Evolutionary conservation across 164 flowering plant genomes (phyloP).

Genomic region (Sedum album): DNA sequence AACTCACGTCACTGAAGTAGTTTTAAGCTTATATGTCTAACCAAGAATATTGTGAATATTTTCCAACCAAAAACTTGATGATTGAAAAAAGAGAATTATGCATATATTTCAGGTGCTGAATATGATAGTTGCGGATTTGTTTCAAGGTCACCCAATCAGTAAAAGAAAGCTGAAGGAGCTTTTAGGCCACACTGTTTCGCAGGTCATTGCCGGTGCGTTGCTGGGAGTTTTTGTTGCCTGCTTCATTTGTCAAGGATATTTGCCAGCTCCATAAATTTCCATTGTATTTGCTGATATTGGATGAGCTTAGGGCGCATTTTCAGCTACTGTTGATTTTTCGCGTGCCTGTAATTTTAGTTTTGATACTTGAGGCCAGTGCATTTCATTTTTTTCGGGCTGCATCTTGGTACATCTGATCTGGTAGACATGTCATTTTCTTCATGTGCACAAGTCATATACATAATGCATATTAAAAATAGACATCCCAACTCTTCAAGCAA

Average conservation of each 20-base stretch:
- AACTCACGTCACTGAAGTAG: not conserved
- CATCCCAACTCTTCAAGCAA: not conserved
- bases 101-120: constrained; percentile 57
- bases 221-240: constrained; percentile 70
- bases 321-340: not conserved
- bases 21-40: not conserved
- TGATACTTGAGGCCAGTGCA: not conserved
- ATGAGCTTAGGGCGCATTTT: not conserved
- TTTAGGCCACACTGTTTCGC: constrained; percentile 92
- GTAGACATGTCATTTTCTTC: not conserved
- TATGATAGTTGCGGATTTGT: constrained; percentile 71
- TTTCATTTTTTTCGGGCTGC: no score
- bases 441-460: no score
- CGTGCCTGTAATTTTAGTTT: not conserved
- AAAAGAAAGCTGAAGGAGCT: constrained; percentile 90
- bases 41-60: not conserved
- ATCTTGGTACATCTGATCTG: no score
- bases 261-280: not conserved
- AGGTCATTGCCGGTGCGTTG: constrained; percentile 86
- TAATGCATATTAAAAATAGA: no score
- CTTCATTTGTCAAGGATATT: constrained; percentile 50
- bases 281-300: not conserved
- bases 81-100: no score
- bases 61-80: not conserved
- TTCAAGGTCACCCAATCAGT: constrained; percentile 94